Base-by-base conservation (phyloP, 164 flowering plant species). In the Nymphaea thermarum region DNA sequence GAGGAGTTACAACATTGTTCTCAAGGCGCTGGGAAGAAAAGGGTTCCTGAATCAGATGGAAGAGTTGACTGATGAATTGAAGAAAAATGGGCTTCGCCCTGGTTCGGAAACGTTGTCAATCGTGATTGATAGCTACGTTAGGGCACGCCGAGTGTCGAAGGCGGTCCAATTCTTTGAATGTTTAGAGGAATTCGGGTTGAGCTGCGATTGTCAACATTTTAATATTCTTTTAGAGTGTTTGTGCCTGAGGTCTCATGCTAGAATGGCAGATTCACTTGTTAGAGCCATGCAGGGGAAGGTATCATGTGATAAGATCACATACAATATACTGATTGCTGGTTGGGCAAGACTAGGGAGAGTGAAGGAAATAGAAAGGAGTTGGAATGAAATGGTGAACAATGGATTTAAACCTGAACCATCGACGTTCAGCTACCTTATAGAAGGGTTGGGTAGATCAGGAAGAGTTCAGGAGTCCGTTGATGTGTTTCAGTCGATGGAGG, bases 401-500 rank as follows among this genome's bases (percentile, higher is more conserved):
- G 97, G 96, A 18, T 72, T 83, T 66, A 67, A 57, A 59, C 87
- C 93, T 3, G 87, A 88, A 78, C 74, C 85, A 71, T 68, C 60
- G 42, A 85, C 91, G 42, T 82, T 77, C 71, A 73, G 83, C 76
- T 75, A 76, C 62, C 72, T 86, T 63, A 68, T 94, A 59, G 96
- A 84, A 77, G 81, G 91, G 2, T 80, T 94, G 65, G 97, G 97
- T 11, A 88, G 91, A 80, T 85, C 88, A 67, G 89, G 87, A 71
- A 80, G 76, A 60, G 63, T 89, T 72, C 82, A 79, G 70, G 86
- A 83, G 57, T 85, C 97, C 5, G 80, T 86, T 68, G 67, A 74
- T 74, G 69, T 91, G 44, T 89, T 93, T 68, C 69, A 80, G 42
- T 73, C 61, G 51, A 79, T 93, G 87, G 78, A 77, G 71, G 84